Evolutionary conservation across 2,329 filamentous ascomycete genomes (phyloP).

Genomic region (Fusarium tuaranense): DNA sequence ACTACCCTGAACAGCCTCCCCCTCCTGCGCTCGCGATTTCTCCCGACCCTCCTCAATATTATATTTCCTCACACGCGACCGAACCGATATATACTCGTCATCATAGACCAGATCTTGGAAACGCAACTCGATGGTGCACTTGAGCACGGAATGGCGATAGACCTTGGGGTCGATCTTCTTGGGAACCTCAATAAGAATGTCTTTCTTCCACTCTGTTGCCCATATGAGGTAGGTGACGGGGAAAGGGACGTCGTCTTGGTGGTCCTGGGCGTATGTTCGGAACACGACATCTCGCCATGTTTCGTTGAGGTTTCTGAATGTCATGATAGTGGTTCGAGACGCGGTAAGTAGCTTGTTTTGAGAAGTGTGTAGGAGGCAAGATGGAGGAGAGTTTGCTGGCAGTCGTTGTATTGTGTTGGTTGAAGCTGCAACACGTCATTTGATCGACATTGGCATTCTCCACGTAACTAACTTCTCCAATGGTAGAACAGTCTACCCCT

Average conservation of each 20-base stretch:
- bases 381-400: not conserved
- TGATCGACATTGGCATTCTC: not conserved
- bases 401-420: not conserved
- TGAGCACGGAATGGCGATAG: not conserved
- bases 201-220: slow-evolving; percentile 7
- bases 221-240: slow-evolving; percentile 40
- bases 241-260: slow-evolving; percentile 41
- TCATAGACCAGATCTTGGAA: not conserved
- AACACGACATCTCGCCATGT: slow-evolving; percentile 31
- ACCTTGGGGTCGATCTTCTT: not conserved
- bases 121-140: not conserved
- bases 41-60: no score
- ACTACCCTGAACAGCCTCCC: not conserved
- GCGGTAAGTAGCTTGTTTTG: not conserved
- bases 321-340: slow-evolving; percentile 4
- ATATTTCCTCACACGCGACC: not conserved
- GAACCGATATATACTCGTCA: not conserved
- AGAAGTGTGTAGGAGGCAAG: not conserved
- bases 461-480: not conserved
- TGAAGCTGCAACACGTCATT: not conserved
- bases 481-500: not conserved
- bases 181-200: slow-evolving; percentile 6
- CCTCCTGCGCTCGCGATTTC: not conserved
- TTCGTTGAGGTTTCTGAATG: slow-evolving; percentile 30
- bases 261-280: slow-evolving; percentile 16